A percentile compares a stretch with the other conserved stretches of the same genome.
Conservation (phyloP, 805 yeast species). For the Hanseniaspora clermontiae region DNA sequence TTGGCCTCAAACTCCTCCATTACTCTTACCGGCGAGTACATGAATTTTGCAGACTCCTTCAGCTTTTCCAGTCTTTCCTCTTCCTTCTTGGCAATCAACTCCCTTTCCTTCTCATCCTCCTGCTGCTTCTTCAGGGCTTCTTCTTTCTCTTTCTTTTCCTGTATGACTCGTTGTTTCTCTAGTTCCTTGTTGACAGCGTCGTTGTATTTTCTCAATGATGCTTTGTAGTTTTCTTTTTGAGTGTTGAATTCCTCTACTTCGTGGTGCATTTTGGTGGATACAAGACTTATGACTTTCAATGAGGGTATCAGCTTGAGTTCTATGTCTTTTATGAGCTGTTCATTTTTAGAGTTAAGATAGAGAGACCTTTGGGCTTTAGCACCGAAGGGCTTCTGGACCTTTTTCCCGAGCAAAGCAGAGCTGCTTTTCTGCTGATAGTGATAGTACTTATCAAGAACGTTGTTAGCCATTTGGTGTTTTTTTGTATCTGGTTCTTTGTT, state of each 20-base stretch:
- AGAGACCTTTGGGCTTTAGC: neutral
- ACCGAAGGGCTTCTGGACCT: neutral
- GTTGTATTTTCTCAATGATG: conserved; percentile 22
- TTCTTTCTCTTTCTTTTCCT: conserved; percentile 15
- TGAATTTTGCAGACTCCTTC: conserved; percentile 19
- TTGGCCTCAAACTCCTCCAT: conserved; percentile 37
- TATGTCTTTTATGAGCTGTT: neutral
- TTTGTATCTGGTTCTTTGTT: neutral
- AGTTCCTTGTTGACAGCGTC: conserved; percentile 19
- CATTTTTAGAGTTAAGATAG: neutral
- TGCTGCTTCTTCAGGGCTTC: conserved; percentile 19
- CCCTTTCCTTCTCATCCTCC: conserved; percentile 21
- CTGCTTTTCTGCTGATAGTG: neutral
- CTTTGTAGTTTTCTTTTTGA: conserved; percentile 16
- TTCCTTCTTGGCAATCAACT: conserved; percentile 20
- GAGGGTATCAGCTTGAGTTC: conserved; percentile 9
- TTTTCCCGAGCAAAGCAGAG: neutral
- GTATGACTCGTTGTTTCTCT: conserved; percentile 19
- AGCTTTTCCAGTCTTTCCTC: conserved; percentile 13
- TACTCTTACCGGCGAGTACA: conserved; percentile 29
- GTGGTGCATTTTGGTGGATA: neutral
- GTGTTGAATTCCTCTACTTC: conserved; percentile 11
- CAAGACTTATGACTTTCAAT: neutral
- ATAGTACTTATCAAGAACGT: neutral
- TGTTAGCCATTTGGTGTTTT: neutral